These are phyloP conservation scores for Pichia eremophila DNA, from an alignment of 805 yeast genomes.

Conservation along the genomic window DNA sequence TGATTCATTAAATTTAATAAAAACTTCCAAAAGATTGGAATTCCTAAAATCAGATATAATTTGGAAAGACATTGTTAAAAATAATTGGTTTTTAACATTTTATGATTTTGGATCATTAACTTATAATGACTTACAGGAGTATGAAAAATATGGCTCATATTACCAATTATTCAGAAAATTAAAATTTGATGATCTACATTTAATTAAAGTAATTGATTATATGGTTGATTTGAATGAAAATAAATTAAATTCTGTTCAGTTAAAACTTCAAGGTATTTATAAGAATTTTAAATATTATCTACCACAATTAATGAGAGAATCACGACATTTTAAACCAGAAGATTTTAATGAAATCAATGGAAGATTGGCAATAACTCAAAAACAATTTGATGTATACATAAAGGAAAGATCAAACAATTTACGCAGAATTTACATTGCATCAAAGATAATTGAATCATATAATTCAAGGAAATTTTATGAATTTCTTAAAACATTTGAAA, in stretches of 20 bases:
- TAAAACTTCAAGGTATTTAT: not conserved
- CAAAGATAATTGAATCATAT: slow-evolving; percentile 12
- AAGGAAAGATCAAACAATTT: slow-evolving; percentile 10
- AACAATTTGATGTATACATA: not conserved
- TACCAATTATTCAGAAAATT: slow-evolving; percentile 1
- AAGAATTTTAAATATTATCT: slow-evolving; percentile 4
- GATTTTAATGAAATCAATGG: not conserved
- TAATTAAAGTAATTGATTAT: not conserved
- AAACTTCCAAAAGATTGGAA: slow-evolving; percentile 2
- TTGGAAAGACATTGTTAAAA: slow-evolving; percentile 12
- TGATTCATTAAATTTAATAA: slow-evolving; percentile 10
- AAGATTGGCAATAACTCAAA: not conserved
- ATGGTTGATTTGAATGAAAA: too few relatives aligned
- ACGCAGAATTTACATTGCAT: slow-evolving; percentile 12
- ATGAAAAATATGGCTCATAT: not conserved
- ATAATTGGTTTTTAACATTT: slow-evolving; percentile 1
- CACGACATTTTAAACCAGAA: slow-evolving; percentile 11
- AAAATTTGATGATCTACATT: slow-evolving; percentile 1
- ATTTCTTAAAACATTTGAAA: not conserved
- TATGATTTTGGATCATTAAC: not conserved
- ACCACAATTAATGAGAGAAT: slow-evolving; percentile 15
- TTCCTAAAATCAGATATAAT: slow-evolving; percentile 10
- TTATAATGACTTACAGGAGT: not conserved
- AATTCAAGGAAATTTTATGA: not conserved
- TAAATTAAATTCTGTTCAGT: not conserved